Evolutionary conservation across 306 rosid species (phyloP).

Genomic region (Crotalaria pallida): DNA sequence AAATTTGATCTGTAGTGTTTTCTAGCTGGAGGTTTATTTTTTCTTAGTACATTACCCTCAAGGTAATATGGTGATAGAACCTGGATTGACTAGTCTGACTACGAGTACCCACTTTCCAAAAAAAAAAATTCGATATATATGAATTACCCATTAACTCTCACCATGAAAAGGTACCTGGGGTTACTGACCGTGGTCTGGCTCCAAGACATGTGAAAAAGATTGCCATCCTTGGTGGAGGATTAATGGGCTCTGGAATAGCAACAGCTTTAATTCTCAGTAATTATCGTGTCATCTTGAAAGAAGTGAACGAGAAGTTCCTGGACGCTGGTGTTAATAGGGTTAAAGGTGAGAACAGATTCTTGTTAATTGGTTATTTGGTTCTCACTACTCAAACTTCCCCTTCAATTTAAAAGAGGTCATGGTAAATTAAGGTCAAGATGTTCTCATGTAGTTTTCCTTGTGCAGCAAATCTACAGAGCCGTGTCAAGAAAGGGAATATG

Average conservation of each 20-base stretch:
- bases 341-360: slow-evolving; percentile 52
- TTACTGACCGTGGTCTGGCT: slow-evolving; percentile 73
- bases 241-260: slow-evolving; percentile 98
- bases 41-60: not conserved
- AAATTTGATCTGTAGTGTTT: slow-evolving; percentile 7
- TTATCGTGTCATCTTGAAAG: slow-evolving; percentile 81
- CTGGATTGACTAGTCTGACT: not conserved
- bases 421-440: no score
- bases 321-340: slow-evolving; percentile 81
- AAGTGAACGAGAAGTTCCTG: slow-evolving; percentile 79
- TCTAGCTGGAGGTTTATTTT: slow-evolving; percentile 4
- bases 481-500: slow-evolving; percentile 75
- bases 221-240: slow-evolving; percentile 92
- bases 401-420: not conserved
- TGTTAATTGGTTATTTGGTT: slow-evolving; percentile 22
- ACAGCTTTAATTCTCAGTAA: slow-evolving; percentile 74
- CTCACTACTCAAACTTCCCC: not conserved
- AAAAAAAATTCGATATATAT: not conserved
- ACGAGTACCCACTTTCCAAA: not conserved
- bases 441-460: slow-evolving; percentile 15
- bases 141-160: slow-evolving; percentile 11
- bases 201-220: slow-evolving; percentile 78
- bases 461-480: slow-evolving; percentile 87
- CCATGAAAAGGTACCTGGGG: slow-evolving; percentile 71
- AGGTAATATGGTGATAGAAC: no score